phyloP scores from a whole-genome alignment of 2,329 filamentous ascomycete species.

The Talaromyces sp. region DNA sequence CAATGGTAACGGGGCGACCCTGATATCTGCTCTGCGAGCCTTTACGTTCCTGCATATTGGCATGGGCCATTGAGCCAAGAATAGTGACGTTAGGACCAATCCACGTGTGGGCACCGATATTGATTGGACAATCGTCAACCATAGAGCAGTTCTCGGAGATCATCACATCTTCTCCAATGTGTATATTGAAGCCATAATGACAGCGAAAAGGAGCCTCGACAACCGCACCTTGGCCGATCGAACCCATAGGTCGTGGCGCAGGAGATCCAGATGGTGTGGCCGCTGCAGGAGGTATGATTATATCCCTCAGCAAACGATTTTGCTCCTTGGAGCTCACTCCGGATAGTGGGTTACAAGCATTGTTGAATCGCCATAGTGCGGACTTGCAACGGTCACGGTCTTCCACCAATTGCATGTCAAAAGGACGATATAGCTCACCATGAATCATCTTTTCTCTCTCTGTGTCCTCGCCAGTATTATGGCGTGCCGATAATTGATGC shows the following conservation, averaged over 20 bases:
- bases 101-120: slow-evolving; percentile 66
- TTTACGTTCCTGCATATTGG: slow-evolving; percentile 68
- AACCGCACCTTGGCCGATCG: slow-evolving; percentile 69
- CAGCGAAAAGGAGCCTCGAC: slow-evolving; percentile 89
- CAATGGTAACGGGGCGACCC: slow-evolving; percentile 71
- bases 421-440: slow-evolving; percentile 75
- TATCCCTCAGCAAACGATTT: slow-evolving; percentile 37
- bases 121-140: slow-evolving; percentile 79
- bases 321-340: slow-evolving; percentile 59
- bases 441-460: slow-evolving; percentile 90
- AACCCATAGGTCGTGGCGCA: slow-evolving; percentile 53
- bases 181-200: slow-evolving; percentile 94
- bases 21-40: slow-evolving; percentile 69
- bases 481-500: slow-evolving; percentile 37
- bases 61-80: slow-evolving; percentile 69
- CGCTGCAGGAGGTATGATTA: slow-evolving; percentile 33
- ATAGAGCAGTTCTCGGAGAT: slow-evolving; percentile 82
- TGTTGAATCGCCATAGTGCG: slow-evolving; percentile 83
- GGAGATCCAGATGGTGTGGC: slow-evolving; percentile 53
- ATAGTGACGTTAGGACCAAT: slow-evolving; percentile 85
- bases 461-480: slow-evolving; percentile 49
- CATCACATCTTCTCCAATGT: slow-evolving; percentile 77
- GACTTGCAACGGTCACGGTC: slow-evolving; percentile 82
- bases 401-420: slow-evolving; percentile 70
- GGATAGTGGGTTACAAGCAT: slow-evolving; percentile 69